A percentile compares a stretch with the other conserved stretches of the same genome.
phyloP scores from a whole-genome alignment of 2,329 filamentous ascomycete species.

The Sporothrix humicola region DNA sequence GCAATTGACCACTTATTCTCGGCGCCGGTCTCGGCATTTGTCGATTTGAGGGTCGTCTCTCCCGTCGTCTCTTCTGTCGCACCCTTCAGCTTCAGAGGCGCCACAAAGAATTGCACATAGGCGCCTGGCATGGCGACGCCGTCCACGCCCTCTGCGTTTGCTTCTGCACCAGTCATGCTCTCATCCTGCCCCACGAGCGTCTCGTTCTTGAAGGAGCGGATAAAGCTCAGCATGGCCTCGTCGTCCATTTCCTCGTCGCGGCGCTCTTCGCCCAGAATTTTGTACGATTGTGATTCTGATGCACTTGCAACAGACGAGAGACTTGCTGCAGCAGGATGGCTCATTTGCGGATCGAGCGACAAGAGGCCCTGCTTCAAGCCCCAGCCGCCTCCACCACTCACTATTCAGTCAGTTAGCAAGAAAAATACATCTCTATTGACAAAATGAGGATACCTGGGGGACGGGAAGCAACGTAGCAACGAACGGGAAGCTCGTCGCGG shows the following conservation, averaged over 20 bases:
- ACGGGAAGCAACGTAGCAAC: no score
- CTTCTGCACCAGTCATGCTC: not conserved
- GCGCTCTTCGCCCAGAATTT: conserved; percentile 29
- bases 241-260: conserved; percentile 54
- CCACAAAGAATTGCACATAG: conserved; percentile 68
- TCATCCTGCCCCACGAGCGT: conserved; percentile 27
- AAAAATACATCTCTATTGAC: no score
- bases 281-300: not conserved
- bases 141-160: conserved; percentile 40
- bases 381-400: conserved; percentile 86
- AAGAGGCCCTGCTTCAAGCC: conserved; percentile 78
- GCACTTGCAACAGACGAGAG: not conserved
- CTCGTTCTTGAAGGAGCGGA: conserved; percentile 53
- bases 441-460: no score
- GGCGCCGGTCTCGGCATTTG: conserved; percentile 10
- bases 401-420: conserved; percentile 42
- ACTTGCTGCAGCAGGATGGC: conserved; percentile 50
- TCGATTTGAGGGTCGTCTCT: not conserved
- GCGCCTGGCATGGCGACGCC: conserved; percentile 68
- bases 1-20: conserved; percentile 30
- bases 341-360: conserved; percentile 74
- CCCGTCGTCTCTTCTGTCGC: not conserved
- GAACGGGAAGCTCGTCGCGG: no score
- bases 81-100: conserved; percentile 31
- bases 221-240: conserved; percentile 60